These are phyloP conservation scores for Capsella bursapastoris DNA, from an alignment of 345 rosid genomes.

Conservation along the genomic window DNA sequence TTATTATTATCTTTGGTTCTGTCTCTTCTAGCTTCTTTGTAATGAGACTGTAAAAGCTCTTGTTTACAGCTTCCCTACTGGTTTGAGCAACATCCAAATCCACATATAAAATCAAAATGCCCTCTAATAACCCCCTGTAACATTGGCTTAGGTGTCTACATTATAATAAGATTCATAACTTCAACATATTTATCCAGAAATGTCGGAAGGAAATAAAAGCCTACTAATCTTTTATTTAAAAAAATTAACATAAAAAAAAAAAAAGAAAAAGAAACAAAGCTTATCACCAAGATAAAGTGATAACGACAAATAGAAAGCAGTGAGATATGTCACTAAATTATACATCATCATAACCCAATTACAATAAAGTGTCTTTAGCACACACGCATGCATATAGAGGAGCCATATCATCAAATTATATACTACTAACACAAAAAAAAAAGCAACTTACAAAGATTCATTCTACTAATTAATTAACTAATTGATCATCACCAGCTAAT, in stretches of 20 bases:
- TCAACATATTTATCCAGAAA: slow-evolving; percentile 32
- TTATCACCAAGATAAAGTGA: slow-evolving; percentile 24
- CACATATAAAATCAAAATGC: neutral
- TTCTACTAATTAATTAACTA: slow-evolving; percentile 16
- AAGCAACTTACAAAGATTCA: slow-evolving; percentile 17
- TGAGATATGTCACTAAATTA: slow-evolving; percentile 35
- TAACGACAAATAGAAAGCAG: slow-evolving; percentile 33
- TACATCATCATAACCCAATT: slow-evolving; percentile 39
- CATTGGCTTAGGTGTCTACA: neutral
- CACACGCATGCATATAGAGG: slow-evolving; percentile 41
- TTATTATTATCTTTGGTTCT: slow-evolving; percentile 28
- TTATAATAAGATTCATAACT: neutral
- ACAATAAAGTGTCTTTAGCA: slow-evolving; percentile 37
- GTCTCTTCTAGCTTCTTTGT: slow-evolving; percentile 30
- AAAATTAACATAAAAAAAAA: too few species aligned
- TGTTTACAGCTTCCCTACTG: slow-evolving; percentile 9
- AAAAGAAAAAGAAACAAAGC: neutral
- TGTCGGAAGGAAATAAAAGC: slow-evolving; percentile 27
- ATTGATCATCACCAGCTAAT: slow-evolving; percentile 19
- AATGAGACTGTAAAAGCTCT: slow-evolving; percentile 20
- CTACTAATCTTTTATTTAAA: neutral
- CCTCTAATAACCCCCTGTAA: neutral
- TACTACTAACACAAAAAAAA: slow-evolving; percentile 11
- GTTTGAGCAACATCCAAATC: slow-evolving; percentile 16
- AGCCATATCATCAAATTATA: slow-evolving; percentile 28